phyloP scores from a whole-genome alignment of 495 filamentous ascomycete species.

The Cercophora newfieldiana region DNA sequence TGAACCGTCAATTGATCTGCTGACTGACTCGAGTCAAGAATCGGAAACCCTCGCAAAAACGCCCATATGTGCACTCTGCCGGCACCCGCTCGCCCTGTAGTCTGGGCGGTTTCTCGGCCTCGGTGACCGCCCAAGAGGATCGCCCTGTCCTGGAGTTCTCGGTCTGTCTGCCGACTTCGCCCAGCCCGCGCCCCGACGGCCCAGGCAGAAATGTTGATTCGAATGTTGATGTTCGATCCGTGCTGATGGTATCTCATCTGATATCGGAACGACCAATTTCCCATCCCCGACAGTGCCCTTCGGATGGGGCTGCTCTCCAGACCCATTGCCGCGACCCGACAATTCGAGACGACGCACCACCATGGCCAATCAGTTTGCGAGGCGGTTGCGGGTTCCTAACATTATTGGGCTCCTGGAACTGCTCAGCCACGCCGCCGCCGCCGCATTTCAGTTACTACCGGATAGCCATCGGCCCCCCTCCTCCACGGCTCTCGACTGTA shows the following conservation, averaged over 20 bases:
- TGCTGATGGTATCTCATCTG: not conserved
- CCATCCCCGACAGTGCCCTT: constrained; percentile 17
- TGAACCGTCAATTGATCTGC: not conserved
- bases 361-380: constrained; percentile 27
- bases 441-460: constrained; percentile 21
- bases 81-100: not conserved
- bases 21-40: not conserved
- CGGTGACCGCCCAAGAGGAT: not conserved
- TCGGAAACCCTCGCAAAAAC: not conserved
- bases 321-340: constrained; percentile 20
- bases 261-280: constrained; percentile 9
- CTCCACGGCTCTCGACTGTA: constrained; percentile 11
- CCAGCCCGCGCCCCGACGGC: not conserved
- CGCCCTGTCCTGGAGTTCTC: not conserved
- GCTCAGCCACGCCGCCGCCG: constrained; percentile 21
- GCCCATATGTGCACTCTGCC: not conserved
- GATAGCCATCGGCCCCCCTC: constrained; percentile 14
- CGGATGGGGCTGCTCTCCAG: not conserved
- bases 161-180: constrained; percentile 2
- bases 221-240: constrained; percentile 7
- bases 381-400: constrained; percentile 20
- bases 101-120: not conserved
- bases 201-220: constrained; percentile 5
- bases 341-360: constrained; percentile 2
- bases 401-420: constrained; percentile 14